Base-by-base conservation (phyloP, 441 rosid species). In the Gossypium trilobum region DNA sequence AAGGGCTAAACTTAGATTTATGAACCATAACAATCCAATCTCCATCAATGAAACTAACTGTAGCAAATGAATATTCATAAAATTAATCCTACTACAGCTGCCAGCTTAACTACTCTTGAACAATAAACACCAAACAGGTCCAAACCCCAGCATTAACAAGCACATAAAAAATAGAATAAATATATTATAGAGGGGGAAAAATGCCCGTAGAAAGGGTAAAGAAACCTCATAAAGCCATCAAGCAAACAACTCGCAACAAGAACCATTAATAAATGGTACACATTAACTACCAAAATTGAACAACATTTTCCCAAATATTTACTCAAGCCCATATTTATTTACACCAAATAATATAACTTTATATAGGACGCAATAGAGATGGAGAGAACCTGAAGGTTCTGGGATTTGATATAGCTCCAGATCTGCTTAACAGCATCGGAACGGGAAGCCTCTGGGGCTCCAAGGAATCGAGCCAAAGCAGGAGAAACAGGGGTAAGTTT, bases 341-440 rank as follows among this genome's bases (percentile, higher is more conserved):
- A 16, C n/a, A 33, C 9, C 33, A 22, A 65, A 22, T 20, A 42
- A 14, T 13, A 59, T 5, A 17, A 17, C 2, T 16, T 9, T 3
- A 62, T 9, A 17, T 5, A 2, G 13, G 0, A 33, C 9, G 16
- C 8, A 17, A 44, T 4, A 65, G 20, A 44, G 27, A 20, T 0
- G 55, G 51, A 61, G 57, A 56, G 31, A 48, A 93, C 98, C 98
- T 93, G 98, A 55, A 93, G 93, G 69, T 87, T 83, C 66, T 87
- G 76, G 5, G 81, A 75, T 84, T 93, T 93, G 84, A 90, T 84
- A 75, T 93, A 84, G 54, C 77, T 54, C 98, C 98, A 93, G 72
- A 91, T 83, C 85, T 81, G 77, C 82, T 92, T 89, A 71, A 87
- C 85, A 7, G 87, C 91, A 1, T 81, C 86, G 0, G 82, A 46